Base-by-base conservation (phyloP, 2,329 filamentous ascomycete genomes). In the Botrytis sinoallii region DNA sequence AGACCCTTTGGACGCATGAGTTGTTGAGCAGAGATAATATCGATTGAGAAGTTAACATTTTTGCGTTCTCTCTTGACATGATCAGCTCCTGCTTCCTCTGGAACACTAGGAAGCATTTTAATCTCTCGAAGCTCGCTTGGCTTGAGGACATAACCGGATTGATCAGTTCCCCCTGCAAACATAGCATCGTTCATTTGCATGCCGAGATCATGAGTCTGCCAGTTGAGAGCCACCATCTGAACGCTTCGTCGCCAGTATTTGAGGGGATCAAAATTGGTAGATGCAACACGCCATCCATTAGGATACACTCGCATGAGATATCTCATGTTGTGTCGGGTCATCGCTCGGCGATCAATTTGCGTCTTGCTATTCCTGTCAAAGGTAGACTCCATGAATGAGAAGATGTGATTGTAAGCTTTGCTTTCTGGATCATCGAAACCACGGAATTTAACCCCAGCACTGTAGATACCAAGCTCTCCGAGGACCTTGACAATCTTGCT, bases 131-230 rank as follows among this genome's bases (percentile, higher is more conserved):
- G 89, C 80, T 95, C 93, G 52, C 91, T 88, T 32, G 96, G 95
- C 84, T 99, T 99, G 71, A 98, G 88, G 22, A 98, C 94, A 79
- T 98, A 99, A 63, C 96, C 96, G 4, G 93, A 93, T 73, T 90
- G 89, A 83, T 98, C 96, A 20, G 88, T 91, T 61, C 94, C 93
- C 74, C 93, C 93, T 65, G 94, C 92, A 81, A 98, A 99, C 96
- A 99, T 98, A 80, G 96, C 96, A 78, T 96, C 93, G 81, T 98
- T 98, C 82, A 98, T 88, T 81, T 98, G 95, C 89, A 98, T 96
- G 64, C 95, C 94, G 29, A 97, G 87, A 81, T 98, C 96, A 80
- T 97, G 98, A 0, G 95, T 98, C 83, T 99, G 96, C 95, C 96
- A 98, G 83, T 99, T 99, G 76, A 98, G 86, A 0, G 96, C 96